Evolutionary conservation across 345 rosid genomes (phyloP).

Genomic region (Moringa oleifera): DNA sequence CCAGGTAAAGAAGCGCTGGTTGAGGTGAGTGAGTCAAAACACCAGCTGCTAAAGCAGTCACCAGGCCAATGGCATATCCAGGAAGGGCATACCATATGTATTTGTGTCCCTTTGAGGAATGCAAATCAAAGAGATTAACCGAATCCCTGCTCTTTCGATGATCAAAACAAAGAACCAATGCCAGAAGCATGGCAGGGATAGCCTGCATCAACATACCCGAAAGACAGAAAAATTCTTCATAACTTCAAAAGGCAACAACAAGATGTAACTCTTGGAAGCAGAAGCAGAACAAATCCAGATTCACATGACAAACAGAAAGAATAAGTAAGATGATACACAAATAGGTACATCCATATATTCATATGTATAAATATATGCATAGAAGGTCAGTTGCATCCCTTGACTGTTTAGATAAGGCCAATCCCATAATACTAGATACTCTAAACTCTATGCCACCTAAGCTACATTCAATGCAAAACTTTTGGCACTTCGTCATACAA

Average conservation of each 20-base stretch:
- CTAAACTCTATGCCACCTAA: no score
- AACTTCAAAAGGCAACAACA: not conserved
- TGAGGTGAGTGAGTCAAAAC: constrained; percentile 78
- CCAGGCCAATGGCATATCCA: constrained; percentile 80
- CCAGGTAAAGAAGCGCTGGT: constrained; percentile 97
- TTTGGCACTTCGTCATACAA: no score
- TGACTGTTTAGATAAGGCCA: no score
- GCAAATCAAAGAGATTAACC: constrained; percentile 54
- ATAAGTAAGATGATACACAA: no score
- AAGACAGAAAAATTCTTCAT: not conserved
- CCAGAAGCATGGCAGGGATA: constrained; percentile 91
- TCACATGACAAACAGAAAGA: no score
- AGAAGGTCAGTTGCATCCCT: no score
- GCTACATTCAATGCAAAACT: no score
- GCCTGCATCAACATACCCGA: constrained; percentile 48
- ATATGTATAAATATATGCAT: no score
- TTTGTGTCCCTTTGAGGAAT: constrained; percentile 72
- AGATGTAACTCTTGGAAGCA: not conserved
- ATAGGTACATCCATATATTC: no score
- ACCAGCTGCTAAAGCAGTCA: constrained; percentile 79
- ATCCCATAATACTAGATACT: no score
- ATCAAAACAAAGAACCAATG: constrained; percentile 84
- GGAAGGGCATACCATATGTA: constrained; percentile 91
- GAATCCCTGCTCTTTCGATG: constrained; percentile 77
- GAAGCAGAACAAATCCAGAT: not conserved